Evolutionary conservation across 2,329 filamentous ascomycete species (phyloP), one percentile per base, ranked within the genome.

Genomic region (Phyllosticta paracitricarpa): DNA sequence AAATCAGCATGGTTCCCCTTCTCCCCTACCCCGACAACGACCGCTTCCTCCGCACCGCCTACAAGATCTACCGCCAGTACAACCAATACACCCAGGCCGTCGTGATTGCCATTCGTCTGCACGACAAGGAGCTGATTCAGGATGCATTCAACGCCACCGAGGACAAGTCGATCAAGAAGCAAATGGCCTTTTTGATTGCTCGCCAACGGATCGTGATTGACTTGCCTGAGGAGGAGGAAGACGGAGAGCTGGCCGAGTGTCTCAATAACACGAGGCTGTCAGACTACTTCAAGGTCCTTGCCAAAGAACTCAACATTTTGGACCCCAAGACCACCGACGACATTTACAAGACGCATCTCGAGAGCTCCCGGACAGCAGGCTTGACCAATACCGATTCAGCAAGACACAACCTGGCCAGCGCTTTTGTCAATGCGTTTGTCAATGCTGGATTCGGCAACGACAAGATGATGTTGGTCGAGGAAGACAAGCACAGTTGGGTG

Each of bases 271-370:
- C 88, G 19, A 90, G 89, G 70, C 78, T 99, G 62, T 87, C 92
- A 1, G 90, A 95, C 65, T 88, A 97, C 75, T 99, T 96, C 82
- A 96, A 96, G 76, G 85, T 89, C 4, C 80, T 99, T 33, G 95
- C 87, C 62, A 97, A 97, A 77, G 94, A 99, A 74, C 82, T 99
- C 59, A 97, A 99, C 75, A 93, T 99, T 58, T 80, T 97, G 52
- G 94, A 99, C 65, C 94, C 94, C 40, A 97, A 97, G 79, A 89
- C 90, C 53, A 95, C 93, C 0, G 94, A 99, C 72, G 95, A 99
- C 70, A 99, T 99, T 69, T 99, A 99, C 83, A 99, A 99, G 81
- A 96, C 91, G 71, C 94, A 99, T 75, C 83, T 99, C 4, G 94
- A 99, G 77, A 97, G 89, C 78, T 96, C 88, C 69, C 85, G 95